phyloP scores from a whole-genome alignment of 2,329 filamentous ascomycete species.

The Cladosporium sp. region DNA sequence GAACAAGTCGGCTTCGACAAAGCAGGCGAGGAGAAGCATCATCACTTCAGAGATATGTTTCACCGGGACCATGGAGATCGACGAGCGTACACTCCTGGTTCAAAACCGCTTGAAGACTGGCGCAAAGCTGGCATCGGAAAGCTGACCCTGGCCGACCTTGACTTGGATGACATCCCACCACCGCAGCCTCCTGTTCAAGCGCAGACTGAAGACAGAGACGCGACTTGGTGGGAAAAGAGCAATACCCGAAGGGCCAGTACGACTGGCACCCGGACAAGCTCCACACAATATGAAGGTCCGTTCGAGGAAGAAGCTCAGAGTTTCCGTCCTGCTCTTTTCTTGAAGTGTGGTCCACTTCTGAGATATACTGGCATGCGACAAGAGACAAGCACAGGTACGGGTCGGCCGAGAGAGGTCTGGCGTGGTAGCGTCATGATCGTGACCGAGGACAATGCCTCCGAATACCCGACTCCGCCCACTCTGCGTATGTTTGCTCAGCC shows the following conservation, averaged over 20 bases:
- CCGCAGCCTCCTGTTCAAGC: constrained; percentile 4
- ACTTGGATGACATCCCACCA: constrained; percentile 29
- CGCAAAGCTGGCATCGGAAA: constrained; percentile 36
- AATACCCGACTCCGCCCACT: constrained; percentile 72
- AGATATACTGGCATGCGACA: constrained; percentile 80
- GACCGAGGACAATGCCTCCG: constrained; percentile 77
- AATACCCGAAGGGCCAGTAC: constrained; percentile 21
- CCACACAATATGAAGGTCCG: constrained; percentile 54
- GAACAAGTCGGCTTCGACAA: constrained; percentile 40
- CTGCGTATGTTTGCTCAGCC: constrained; percentile 84
- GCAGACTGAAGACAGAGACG: constrained; percentile 18
- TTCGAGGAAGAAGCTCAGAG: constrained; percentile 63
- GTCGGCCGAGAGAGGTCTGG: constrained; percentile 63
- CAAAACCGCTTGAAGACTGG: constrained; percentile 58
- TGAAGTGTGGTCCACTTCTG: constrained; percentile 87
- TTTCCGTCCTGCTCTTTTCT: constrained; percentile 78
- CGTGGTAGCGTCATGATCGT: constrained; percentile 94
- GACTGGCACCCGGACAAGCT: constrained; percentile 5
- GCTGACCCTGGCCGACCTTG: constrained; percentile 41
- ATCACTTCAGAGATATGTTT: constrained; percentile 35
- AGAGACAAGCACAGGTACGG: constrained; percentile 44
- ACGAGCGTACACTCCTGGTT: constrained; percentile 48
- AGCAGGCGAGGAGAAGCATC: constrained; percentile 26
- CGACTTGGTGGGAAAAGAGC: constrained; percentile 70
- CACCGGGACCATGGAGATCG: constrained; percentile 31